Evolutionary conservation across 1,139 yeast species (phyloP).

Genomic region (Citeromyces hawaiiensis): DNA sequence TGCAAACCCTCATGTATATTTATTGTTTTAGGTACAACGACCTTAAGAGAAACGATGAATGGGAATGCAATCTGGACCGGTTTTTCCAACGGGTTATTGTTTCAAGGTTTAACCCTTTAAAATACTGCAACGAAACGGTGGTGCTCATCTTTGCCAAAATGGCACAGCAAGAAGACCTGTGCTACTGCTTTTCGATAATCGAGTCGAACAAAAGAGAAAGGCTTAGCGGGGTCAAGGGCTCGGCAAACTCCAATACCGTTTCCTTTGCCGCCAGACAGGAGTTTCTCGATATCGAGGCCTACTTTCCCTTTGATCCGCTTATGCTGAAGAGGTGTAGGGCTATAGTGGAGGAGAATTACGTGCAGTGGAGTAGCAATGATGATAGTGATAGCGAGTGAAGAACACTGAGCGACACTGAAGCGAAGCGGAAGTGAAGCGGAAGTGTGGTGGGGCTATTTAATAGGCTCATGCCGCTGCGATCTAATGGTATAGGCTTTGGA

Average conservation of each 20-base stretch:
- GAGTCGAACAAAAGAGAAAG: conserved; percentile 58
- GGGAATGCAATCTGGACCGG: conserved; percentile 81
- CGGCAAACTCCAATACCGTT: conserved; percentile 7
- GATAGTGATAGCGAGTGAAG: conserved; percentile 40
- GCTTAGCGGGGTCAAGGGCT: conserved; percentile 12
- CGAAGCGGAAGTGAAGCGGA: too few relatives aligned
- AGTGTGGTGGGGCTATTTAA: too few relatives aligned
- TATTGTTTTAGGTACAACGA: conserved; percentile 75
- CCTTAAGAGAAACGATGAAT: conserved; percentile 34
- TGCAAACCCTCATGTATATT: conserved; percentile 82
- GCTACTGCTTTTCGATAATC: conserved; percentile 86
- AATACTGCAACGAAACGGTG: conserved; percentile 88
- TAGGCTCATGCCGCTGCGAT: too few relatives aligned
- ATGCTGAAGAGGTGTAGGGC: conserved; percentile 50
- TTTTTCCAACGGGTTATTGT: conserved; percentile 79
- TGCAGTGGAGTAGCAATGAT: conserved; percentile 80
- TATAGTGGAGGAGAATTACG: conserved; percentile 41
- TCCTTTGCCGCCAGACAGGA: conserved; percentile 42
- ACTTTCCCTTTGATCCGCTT: conserved; percentile 92
- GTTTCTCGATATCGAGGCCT: conserved; percentile 78
- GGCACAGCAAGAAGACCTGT: conserved; percentile 80
- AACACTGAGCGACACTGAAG: too few relatives aligned
- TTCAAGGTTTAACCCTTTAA: conserved; percentile 85
- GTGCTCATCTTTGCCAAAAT: conserved; percentile 89
- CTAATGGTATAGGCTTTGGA: too few relatives aligned